phyloP scores from a whole-genome alignment of 768 basidiomycete genomes.

The Leccinum subgranulosum region DNA sequence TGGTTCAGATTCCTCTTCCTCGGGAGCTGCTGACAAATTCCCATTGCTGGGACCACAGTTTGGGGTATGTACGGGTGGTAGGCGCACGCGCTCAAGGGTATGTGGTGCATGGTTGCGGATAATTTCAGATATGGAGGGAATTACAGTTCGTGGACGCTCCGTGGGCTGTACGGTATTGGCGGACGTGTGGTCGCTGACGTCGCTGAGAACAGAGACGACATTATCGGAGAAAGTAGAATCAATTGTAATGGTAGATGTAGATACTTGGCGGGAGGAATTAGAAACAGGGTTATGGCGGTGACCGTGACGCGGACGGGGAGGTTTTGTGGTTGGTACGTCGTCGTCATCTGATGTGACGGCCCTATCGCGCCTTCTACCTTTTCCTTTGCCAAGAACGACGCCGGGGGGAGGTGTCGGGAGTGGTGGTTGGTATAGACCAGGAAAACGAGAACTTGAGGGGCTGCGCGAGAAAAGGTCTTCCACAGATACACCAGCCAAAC shows the following conservation, averaged over 20 bases:
- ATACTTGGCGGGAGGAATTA: conserved; percentile 23
- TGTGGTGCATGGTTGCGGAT: conserved; percentile 76
- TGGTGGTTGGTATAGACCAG: conserved; percentile 73
- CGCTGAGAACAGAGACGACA: conserved; percentile 6
- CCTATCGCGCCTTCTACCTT: conserved; percentile 25
- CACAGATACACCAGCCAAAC: conserved; percentile 67
- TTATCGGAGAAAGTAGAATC: conserved; percentile 21
- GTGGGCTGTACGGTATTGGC: conserved; percentile 17
- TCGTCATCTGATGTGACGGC: conserved; percentile 51
- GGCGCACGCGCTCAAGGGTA: conserved; percentile 46
- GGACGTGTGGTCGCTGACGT: conserved; percentile 9
- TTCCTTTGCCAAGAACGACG: conserved; percentile 57
- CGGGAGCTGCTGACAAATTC: conserved; percentile 42
- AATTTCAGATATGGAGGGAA: conserved; percentile 86
- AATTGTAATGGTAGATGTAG: conserved; percentile 31
- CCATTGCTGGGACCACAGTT: conserved; percentile 47
- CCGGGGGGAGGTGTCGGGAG: conserved; percentile 83
- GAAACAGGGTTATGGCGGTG: conserved; percentile 19
- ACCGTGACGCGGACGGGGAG: conserved; percentile 14
- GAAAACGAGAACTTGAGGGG: conserved; percentile 49
- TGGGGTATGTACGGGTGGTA: conserved; percentile 44
- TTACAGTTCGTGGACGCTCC: conserved; percentile 44
- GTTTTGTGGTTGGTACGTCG: conserved; percentile 27
- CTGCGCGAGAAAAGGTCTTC: conserved; percentile 51
- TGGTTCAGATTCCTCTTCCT: conserved; percentile 50